Percentiles rank a stretch among this genome's conserved stretches.
Conservation (phyloP, 169 alveolate genomes). For the Plasmodium gonderi region DNA sequence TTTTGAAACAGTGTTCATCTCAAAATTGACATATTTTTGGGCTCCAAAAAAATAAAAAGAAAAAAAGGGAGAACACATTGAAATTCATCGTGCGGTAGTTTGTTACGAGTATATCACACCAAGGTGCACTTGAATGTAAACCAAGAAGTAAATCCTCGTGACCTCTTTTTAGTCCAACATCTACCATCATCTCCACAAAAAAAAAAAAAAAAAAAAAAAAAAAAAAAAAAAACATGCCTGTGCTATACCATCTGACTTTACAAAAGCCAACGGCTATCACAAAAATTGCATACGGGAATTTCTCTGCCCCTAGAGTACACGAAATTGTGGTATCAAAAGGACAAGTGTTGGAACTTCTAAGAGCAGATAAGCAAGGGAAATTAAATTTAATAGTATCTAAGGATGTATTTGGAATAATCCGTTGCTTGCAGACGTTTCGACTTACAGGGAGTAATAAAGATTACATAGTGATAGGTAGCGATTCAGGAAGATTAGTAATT, state of each 20-base stretch:
- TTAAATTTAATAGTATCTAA: conserved; percentile 89
- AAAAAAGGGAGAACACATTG: no score
- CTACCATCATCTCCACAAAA: no score
- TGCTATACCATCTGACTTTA: conserved; percentile 96
- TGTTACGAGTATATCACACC: no score
- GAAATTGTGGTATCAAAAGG: conserved; percentile 98
- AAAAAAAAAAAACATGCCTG: conserved; percentile 94
- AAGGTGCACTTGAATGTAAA: no score
- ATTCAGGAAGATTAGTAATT: conserved; percentile 96
- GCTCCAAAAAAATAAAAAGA: no score
- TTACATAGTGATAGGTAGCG: conserved; percentile 96
- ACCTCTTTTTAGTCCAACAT: no score
- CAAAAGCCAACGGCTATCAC: conserved; percentile 97
- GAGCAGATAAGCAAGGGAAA: conserved; percentile 95
- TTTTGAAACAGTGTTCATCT: no score
- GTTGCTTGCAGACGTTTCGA: conserved; percentile 94
- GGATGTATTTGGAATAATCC: conserved; percentile 96
- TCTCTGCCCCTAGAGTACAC: conserved; percentile 97
- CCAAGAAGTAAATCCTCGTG: no score
- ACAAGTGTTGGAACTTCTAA: conserved; percentile 93
- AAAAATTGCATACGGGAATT: conserved; percentile 97
- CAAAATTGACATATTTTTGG: no score
- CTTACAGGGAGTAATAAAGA: conserved; percentile 94
- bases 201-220: no score
- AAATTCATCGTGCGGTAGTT: no score